Evolutionary conservation across 1,139 yeast genomes (phyloP).

Genomic region (Sugiyamaella novakii): DNA sequence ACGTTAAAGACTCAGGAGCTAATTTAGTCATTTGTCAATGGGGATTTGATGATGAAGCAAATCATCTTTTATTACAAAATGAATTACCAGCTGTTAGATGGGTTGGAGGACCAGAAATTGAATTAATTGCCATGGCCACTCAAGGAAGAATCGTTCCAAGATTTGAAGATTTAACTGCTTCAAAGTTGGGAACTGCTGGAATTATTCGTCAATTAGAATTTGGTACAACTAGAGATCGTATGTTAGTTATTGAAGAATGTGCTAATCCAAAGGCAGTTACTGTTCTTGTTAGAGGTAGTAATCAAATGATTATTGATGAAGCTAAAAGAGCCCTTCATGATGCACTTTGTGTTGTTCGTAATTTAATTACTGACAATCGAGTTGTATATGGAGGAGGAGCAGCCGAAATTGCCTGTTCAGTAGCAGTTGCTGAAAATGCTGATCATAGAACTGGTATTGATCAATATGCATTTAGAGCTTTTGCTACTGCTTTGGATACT

Average conservation of each 20-base stretch:
- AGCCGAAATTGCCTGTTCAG: constrained; percentile 89
- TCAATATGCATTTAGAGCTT: constrained; percentile 97
- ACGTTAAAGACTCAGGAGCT: constrained; percentile 89
- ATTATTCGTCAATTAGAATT: constrained; percentile 83
- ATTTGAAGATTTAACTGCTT: constrained; percentile 83
- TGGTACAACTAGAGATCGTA: constrained; percentile 95
- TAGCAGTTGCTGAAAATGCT: constrained; percentile 90
- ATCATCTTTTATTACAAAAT: constrained; percentile 84
- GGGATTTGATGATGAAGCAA: constrained; percentile 99
- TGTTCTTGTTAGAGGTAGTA: constrained; percentile 90
- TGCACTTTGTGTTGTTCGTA: constrained; percentile 95
- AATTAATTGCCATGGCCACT: constrained; percentile 94
- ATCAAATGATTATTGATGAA: constrained; percentile 97
- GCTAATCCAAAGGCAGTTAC: constrained; percentile 90
- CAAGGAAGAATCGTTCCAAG: constrained; percentile 96
- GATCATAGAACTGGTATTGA: constrained; percentile 93
- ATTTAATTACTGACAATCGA: constrained; percentile 85
- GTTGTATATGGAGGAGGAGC: constrained; percentile 99
- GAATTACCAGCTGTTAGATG: constrained; percentile 95
- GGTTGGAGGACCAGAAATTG: constrained; percentile 98
- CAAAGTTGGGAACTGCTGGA: constrained; percentile 88
- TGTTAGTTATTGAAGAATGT: constrained; percentile 92
- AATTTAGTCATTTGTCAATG: constrained; percentile 97
- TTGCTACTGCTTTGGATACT: constrained; percentile 84
- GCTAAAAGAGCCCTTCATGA: constrained; percentile 96